Conservation (phyloP, 1,139 yeast genomes). For the Yamadazyma blattariae region DNA sequence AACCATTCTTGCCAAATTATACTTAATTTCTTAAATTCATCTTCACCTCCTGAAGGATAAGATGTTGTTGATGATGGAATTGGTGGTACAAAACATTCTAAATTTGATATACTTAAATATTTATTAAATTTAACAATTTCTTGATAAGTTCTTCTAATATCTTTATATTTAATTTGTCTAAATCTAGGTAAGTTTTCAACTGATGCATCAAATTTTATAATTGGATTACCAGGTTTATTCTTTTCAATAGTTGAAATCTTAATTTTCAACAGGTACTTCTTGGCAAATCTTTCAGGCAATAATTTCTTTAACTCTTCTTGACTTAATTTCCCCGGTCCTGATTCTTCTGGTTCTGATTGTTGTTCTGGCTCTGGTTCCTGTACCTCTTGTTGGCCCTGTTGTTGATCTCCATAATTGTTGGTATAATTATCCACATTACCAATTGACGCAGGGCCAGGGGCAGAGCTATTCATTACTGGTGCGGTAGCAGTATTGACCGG, state of each 20-base stretch:
- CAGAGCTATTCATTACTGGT: neutral
- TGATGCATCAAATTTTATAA: conserved; percentile 39
- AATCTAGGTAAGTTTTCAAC: conserved; percentile 65
- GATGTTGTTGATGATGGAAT: conserved; percentile 73
- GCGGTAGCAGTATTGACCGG: neutral
- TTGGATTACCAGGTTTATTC: conserved; percentile 44
- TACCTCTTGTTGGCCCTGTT: conserved; percentile 2
- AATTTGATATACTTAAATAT: conserved; percentile 73
- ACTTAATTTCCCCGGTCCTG: conserved; percentile 22
- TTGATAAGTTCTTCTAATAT: conserved; percentile 73
- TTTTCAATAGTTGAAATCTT: conserved; percentile 33
- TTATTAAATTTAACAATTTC: conserved; percentile 78
- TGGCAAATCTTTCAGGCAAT: conserved; percentile 50
- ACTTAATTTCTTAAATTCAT: conserved; percentile 61
- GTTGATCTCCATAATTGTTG: neutral
- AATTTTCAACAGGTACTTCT: conserved; percentile 29
- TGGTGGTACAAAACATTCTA: conserved; percentile 92
- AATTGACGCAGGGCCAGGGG: neutral
- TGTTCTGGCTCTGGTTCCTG: conserved; percentile 9
- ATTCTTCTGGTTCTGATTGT: conserved; percentile 2
- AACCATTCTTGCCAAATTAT: conserved; percentile 83
- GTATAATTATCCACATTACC: neutral
- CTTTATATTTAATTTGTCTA: conserved; percentile 68
- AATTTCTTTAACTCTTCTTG: conserved; percentile 41
- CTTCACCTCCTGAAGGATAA: conserved; percentile 81